Conservation (phyloP, 164 flowering plant species). For the Taxillus chinensis region DNA sequence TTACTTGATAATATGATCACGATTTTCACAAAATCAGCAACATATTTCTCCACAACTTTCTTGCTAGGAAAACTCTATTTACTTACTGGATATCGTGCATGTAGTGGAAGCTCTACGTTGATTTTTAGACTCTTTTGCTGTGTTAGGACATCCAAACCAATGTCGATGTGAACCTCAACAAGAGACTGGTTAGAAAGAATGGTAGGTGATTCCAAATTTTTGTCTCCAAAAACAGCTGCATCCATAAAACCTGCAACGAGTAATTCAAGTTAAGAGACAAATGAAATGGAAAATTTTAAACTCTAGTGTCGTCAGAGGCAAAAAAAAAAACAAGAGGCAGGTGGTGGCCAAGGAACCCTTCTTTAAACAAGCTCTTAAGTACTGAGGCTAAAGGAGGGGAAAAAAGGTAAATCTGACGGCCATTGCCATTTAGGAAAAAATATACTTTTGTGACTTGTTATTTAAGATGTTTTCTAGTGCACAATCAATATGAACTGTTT, state of each 20-base stretch:
- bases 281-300: not conserved
- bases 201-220: slow-evolving; percentile 82
- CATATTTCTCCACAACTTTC: not conserved
- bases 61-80: not conserved
- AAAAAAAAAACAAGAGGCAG: too few species aligned
- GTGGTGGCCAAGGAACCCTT: too few species aligned
- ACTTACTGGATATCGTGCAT: slow-evolving; percentile 83
- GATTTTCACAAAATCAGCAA: not conserved
- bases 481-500: too few species aligned
- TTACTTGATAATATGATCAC: not conserved
- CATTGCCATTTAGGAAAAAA: too few species aligned
- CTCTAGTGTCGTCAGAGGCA: too few species aligned
- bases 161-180: slow-evolving; percentile 64
- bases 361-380: too few species aligned
- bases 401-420: too few species aligned
- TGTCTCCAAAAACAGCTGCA: slow-evolving; percentile 81
- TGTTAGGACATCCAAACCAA: slow-evolving; percentile 21
- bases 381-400: too few species aligned
- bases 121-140: slow-evolving; percentile 25
- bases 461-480: too few species aligned
- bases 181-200: slow-evolving; percentile 51
- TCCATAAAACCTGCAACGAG: slow-evolving; percentile 46
- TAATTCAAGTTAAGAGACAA: not conserved
- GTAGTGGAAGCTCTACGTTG: slow-evolving; percentile 61
- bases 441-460: too few species aligned